Evolutionary conservation across 495 filamentous ascomycete genomes (phyloP), one percentile per base, ranked within the genome.

Genomic region (Daldinia childiae): DNA sequence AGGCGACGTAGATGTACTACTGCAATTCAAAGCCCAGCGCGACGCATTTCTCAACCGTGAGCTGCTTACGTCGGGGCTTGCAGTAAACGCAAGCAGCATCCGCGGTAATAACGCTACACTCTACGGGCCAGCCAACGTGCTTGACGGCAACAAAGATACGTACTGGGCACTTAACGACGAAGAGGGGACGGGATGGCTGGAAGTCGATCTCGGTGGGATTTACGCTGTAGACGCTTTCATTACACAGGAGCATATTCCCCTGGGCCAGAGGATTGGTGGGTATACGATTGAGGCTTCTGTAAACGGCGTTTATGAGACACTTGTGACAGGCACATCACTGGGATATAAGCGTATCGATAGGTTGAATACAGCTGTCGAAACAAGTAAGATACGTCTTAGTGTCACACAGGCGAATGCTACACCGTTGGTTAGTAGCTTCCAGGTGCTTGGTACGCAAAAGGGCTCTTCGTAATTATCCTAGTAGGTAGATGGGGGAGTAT

Each of bases 281-380:
- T 77, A 74, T 41, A 39, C 59, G 2, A 68, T 74, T 34, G 72
- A 77, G 9, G 72, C 59, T 3, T 0, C 66, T 30, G 66, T 71
- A 6, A 57, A 71, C 9, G 74, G 66, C 3, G 36, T 58, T 3
- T 72, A 70, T n/a, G 41, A 45, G 69, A 51, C 74, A 19, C 65
- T 77, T 41, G 41, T 74, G 11, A 73, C 21, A 5, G 74, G 74
- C n/a, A 74, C 74, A 1, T 74, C 74, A 43, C 15, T 77, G 8
- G 74, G 74, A 12, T 74, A 77, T 38, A 77, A 77, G 50, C 68
- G 74, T 27, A 77, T 77, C 8, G 72, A 77, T 38, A 29, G 36
- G 30, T 41, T 74, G 12, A 17, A 8, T 24, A 15, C 43, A 3
- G 27, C 65, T 6, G 51, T 74, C 0, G 62, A 77, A 8, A 68